Percentiles rank a stretch among this genome's conserved stretches.
These are phyloP conservation scores for Russula sp. DNA, from an alignment of 768 basidiomycete species.

Conservation along the genomic window DNA sequence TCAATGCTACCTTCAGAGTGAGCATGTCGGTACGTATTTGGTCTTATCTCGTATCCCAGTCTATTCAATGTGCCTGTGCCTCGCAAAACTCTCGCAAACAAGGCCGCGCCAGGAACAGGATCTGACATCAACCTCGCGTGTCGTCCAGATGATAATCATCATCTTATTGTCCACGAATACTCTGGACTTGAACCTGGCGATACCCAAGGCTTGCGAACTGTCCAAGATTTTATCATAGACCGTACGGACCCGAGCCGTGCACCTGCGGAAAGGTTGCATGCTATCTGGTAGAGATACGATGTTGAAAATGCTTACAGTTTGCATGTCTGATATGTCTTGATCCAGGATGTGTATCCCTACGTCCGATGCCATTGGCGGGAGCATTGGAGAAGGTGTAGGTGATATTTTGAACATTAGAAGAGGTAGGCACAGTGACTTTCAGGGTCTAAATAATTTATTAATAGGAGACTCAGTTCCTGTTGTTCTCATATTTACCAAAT, in stretches of 20 bases:
- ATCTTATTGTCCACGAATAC: constrained; percentile 1
- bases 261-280: not conserved
- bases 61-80: not conserved
- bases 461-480: not conserved
- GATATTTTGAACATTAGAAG: not conserved
- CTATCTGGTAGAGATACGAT: constrained; percentile 4
- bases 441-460: not conserved
- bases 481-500: constrained; percentile 5
- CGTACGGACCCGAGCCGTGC: not conserved
- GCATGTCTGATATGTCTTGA: not conserved
- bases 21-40: not conserved
- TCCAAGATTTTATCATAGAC: not conserved
- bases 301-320: not conserved
- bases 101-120: not conserved
- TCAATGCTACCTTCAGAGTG: not conserved
- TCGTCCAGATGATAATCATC: not conserved
- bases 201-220: not conserved
- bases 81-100: no score
- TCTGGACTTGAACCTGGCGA: not conserved
- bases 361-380: not conserved
- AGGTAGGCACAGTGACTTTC: not conserved
- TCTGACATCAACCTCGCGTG: not conserved
- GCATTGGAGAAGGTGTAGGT: not conserved
- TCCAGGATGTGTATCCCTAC: not conserved
- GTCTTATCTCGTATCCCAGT: not conserved